A percentile compares a stretch with the other conserved stretches of the same genome.
These are phyloP conservation scores for Trametes gibbosa DNA, from an alignment of 768 basidiomycete genomes.

Conservation along the genomic window DNA sequence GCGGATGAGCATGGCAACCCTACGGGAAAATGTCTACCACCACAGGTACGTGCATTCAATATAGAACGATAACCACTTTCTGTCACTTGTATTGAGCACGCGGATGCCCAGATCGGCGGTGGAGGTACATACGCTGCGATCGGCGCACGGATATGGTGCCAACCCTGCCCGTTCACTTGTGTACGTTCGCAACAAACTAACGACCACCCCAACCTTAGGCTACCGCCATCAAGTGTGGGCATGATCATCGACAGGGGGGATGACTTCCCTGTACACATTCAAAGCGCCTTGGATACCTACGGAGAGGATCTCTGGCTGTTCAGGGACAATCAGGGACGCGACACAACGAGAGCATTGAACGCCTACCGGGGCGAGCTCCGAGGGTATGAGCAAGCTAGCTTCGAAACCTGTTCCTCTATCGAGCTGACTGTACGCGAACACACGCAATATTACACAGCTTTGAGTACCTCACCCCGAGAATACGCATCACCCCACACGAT, in stretches of 20 bases:
- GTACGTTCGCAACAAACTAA: not conserved
- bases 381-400: constrained; percentile 45
- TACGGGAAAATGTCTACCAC: constrained; percentile 41
- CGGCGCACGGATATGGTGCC: constrained; percentile 79
- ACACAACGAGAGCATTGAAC: constrained; percentile 75
- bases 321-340: constrained; percentile 49
- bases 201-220: constrained; percentile 42
- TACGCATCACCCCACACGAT: constrained; percentile 71
- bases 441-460: constrained; percentile 47
- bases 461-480: constrained; percentile 70
- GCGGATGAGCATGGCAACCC: constrained; percentile 53
- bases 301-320: constrained; percentile 79
- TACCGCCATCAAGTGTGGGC: constrained; percentile 60
- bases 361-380: constrained; percentile 70
- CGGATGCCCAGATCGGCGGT: constrained; percentile 67
- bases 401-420: not conserved
- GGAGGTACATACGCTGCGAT: constrained; percentile 82
- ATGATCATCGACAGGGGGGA: constrained; percentile 83
- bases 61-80: not conserved
- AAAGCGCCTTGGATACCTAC: constrained; percentile 54
- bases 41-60: constrained; percentile 44
- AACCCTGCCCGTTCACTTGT: not conserved
- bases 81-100: too few relatives aligned
- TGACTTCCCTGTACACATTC: constrained; percentile 67
- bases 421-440: not conserved